These are phyloP conservation scores for Lagenaria siceraria DNA, from an alignment of 306 rosid genomes.

Conservation along the genomic window DNA sequence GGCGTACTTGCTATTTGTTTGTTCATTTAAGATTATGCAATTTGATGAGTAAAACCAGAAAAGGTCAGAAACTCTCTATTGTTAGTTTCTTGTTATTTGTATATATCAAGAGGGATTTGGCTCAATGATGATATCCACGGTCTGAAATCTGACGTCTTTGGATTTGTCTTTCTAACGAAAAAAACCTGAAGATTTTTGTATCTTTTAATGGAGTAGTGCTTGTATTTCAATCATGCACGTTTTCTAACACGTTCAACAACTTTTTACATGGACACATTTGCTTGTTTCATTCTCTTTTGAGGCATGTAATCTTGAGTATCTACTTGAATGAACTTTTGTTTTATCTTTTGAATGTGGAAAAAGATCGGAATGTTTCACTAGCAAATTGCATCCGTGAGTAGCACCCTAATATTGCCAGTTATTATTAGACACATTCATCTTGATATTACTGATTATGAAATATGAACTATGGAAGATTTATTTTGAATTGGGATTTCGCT, in stretches of 20 bases:
- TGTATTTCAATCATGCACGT: not conserved
- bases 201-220: not conserved
- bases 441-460: not conserved
- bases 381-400: not conserved
- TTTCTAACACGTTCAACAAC: not conserved
- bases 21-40: not conserved
- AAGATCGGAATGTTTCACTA: not conserved
- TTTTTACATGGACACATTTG: not conserved
- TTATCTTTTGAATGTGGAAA: not conserved
- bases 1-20: not conserved
- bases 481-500: conserved; percentile 3
- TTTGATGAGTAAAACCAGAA: not conserved
- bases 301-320: not conserved
- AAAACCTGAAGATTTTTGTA: not conserved
- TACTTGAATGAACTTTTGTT: not conserved
- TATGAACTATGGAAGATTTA: not conserved
- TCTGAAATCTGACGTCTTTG: not conserved
- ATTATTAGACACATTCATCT: not conserved
- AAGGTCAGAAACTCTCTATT: not conserved
- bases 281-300: not conserved
- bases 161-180: not conserved
- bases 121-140: not conserved
- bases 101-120: not conserved
- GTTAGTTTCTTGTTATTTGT: not conserved
- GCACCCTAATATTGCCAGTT: not conserved